Evolutionary conservation across 108 stramenopile genomes (phyloP).

Genomic region (Cyclotella cryptica): DNA sequence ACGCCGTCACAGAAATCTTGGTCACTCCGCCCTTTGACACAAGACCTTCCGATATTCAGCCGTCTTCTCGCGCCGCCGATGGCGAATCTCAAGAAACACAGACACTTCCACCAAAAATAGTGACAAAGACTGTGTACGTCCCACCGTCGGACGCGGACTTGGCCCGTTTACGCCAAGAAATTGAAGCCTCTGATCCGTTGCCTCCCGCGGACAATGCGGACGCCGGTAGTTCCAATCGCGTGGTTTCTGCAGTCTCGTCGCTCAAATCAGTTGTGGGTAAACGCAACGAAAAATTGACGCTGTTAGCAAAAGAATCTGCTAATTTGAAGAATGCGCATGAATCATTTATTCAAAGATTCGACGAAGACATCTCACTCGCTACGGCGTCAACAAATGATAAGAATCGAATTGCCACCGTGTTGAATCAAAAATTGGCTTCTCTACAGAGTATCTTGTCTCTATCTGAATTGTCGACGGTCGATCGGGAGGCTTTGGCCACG

Average conservation of each 20-base stretch:
- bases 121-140: conserved; percentile 27
- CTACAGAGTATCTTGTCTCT: conserved; percentile 19
- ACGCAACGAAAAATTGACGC: not conserved
- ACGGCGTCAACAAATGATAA: not conserved
- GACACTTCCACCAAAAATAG: conserved; percentile 3
- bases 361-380: conserved; percentile 15
- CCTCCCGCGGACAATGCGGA: not conserved
- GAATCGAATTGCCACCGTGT: not conserved
- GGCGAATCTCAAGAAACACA: not conserved
- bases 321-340: conserved; percentile 12
- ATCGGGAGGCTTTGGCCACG: conserved; percentile 7
- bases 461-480: conserved; percentile 22
- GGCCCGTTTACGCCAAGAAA: conserved; percentile 25
- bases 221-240: not conserved
- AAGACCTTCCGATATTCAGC: not conserved
- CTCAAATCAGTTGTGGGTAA: conserved; percentile 14
- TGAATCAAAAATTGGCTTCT: conserved; percentile 1
- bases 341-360: conserved; percentile 23
- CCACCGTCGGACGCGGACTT: conserved; percentile 39
- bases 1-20: conserved; percentile 12
- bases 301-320: conserved; percentile 1
- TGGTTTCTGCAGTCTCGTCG: conserved; percentile 14
- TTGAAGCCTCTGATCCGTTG: conserved; percentile 16
- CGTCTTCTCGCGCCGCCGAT: not conserved
- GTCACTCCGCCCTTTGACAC: not conserved